Conservation (phyloP, 2,329 filamentous ascomycete genomes). For the Aspergillus aculeatus region DNA sequence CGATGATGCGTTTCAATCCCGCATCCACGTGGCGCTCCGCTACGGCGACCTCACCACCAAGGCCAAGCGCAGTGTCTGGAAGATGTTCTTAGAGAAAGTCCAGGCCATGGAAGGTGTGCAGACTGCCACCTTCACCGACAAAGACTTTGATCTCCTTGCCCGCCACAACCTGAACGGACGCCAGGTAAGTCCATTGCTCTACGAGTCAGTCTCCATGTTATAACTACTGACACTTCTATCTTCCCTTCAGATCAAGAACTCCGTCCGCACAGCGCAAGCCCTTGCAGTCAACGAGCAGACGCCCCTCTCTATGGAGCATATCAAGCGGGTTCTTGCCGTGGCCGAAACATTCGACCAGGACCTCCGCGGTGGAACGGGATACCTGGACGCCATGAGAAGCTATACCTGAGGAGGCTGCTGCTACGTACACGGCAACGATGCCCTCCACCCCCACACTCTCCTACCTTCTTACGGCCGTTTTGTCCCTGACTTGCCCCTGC, state of each 20-base stretch:
- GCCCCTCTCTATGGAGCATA: constrained; percentile 72
- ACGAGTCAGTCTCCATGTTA: constrained; percentile 1
- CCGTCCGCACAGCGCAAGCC: constrained; percentile 77
- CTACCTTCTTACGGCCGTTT: too few relatives aligned
- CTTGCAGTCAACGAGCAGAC: constrained; percentile 74
- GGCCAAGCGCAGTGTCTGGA: constrained; percentile 77
- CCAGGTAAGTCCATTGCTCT: constrained; percentile 50
- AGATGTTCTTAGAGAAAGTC: constrained; percentile 76
- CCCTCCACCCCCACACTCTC: too few relatives aligned
- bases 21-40: constrained; percentile 80
- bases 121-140: constrained; percentile 49
- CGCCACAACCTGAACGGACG: constrained; percentile 68
- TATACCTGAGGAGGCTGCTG: constrained; percentile 48
- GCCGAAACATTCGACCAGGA: constrained; percentile 80
- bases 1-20: constrained; percentile 84
- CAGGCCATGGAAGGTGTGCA: constrained; percentile 62
- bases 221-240: neutral
- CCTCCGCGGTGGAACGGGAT: constrained; percentile 75
- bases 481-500: too few relatives aligned
- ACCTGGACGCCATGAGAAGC: constrained; percentile 78
- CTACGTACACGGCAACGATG: too few relatives aligned
- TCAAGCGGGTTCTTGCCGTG: constrained; percentile 79
- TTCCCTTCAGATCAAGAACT: constrained; percentile 76
- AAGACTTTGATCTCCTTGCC: constrained; percentile 66
- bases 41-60: constrained; percentile 72